These are phyloP conservation scores for Monosporascus sp. DNA, from an alignment of 2,329 filamentous ascomycete species.

Conservation along the genomic window DNA sequence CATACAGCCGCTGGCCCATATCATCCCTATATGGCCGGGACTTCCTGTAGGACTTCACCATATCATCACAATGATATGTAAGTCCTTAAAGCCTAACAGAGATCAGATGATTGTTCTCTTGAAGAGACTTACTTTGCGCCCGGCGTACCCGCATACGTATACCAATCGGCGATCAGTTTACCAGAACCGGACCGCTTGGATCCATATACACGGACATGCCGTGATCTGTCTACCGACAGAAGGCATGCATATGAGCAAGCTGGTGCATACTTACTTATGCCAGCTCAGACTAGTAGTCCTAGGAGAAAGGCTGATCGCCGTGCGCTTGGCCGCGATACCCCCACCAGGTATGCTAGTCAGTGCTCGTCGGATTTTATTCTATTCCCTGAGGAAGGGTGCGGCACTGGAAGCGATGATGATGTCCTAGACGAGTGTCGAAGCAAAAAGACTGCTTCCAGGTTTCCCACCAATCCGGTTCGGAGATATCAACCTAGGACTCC, in stretches of 20 bases:
- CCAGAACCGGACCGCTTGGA: not conserved
- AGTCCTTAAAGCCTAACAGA: not conserved
- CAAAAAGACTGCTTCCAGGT: not conserved
- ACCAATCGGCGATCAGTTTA: not conserved
- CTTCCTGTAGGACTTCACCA: not conserved
- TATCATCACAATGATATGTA: not conserved
- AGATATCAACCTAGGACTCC: not conserved
- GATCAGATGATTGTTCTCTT: not conserved
- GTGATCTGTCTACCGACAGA: not conserved
- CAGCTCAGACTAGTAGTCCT: not conserved
- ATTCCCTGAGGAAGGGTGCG: not conserved
- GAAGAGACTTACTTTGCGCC: not conserved
- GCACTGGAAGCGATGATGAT: not conserved
- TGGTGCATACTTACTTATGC: not conserved
- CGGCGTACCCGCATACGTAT: not conserved
- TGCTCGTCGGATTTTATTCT: not conserved
- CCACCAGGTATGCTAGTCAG: not conserved
- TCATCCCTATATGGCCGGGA: not conserved
- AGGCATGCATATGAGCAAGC: not conserved
- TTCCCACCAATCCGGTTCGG: not conserved
- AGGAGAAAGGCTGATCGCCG: not conserved
- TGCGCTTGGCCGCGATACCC: not conserved
- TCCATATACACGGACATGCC: not conserved
- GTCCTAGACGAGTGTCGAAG: not conserved
- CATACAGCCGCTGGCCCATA: not conserved